phyloP scores from a whole-genome alignment of 768 basidiomycete species.

The Tricholoma bakamatsutake region DNA sequence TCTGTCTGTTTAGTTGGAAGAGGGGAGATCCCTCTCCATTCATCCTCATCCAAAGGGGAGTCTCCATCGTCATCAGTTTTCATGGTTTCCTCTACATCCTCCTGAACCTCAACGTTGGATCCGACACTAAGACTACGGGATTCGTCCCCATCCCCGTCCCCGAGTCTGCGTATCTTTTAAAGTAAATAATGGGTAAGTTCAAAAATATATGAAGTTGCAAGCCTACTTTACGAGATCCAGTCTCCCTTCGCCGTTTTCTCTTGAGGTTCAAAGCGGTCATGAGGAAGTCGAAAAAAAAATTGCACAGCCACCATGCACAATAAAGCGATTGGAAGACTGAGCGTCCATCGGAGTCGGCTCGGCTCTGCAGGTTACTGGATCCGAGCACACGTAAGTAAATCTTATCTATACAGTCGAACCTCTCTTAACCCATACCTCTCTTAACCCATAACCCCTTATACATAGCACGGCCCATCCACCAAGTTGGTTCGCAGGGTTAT shows the following conservation, averaged over 20 bases:
- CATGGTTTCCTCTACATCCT: slow-evolving; percentile 1
- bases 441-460: too few relatives aligned
- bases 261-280: slow-evolving; percentile 22
- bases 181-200: not conserved
- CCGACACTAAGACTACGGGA: not conserved
- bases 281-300: slow-evolving; percentile 18
- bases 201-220: not conserved
- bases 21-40: slow-evolving; percentile 24
- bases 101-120: slow-evolving; percentile 7
- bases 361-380: too few relatives aligned
- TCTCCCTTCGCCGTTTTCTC: slow-evolving; percentile 20
- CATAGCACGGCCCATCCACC: too few relatives aligned
- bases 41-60: slow-evolving; percentile 14
- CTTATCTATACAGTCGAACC: too few relatives aligned
- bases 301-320: slow-evolving; percentile 28
- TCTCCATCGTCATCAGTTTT: slow-evolving; percentile 8
- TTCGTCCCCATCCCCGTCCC: slow-evolving; percentile 4
- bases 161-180: slow-evolving; percentile 9
- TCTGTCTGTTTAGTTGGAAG: slow-evolving; percentile 1
- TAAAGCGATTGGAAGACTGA: too few relatives aligned
- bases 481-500: too few relatives aligned
- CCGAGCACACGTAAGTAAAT: too few relatives aligned
- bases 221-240: slow-evolving; percentile 19
- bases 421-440: too few relatives aligned
- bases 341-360: too few relatives aligned